Percentiles rank a stretch among this genome's conserved stretches.
phyloP scores from a whole-genome alignment of 2,329 filamentous ascomycete genomes.

The Graphilbum sp. region DNA sequence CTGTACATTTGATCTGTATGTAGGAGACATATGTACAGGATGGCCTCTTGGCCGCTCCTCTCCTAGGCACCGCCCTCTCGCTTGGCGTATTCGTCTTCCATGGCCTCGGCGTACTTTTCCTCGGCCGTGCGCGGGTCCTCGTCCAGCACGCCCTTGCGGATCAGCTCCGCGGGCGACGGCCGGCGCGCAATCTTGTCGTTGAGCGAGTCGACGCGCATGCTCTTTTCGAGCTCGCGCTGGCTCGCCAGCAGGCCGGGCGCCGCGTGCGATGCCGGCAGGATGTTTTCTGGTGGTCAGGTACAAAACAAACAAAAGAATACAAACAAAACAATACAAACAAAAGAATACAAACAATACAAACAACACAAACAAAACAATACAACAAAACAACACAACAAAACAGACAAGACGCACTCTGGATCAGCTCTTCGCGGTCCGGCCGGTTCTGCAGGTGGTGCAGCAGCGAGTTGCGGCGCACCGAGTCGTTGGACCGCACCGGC shows the following conservation, averaged over 20 bases:
- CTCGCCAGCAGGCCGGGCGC: constrained; percentile 66
- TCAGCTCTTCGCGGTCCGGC: constrained; percentile 57
- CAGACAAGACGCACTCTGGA: constrained; percentile 47
- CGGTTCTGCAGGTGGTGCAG: constrained; percentile 58
- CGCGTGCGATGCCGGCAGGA: constrained; percentile 62
- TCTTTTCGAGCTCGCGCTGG: constrained; percentile 70
- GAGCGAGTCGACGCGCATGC: constrained; percentile 73
- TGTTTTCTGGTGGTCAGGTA: constrained; percentile 46
- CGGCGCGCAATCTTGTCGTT: constrained; percentile 75
- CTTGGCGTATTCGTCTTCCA: constrained; percentile 48
- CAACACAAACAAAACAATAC: not conserved
- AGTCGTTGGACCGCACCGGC: constrained; percentile 28
- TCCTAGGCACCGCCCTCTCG: constrained; percentile 40
- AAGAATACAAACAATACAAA: too few species aligned
- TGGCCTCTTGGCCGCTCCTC: too few species aligned
- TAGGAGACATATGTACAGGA: too few species aligned
- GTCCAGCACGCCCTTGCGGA: constrained; percentile 65
- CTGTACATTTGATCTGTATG: too few species aligned
- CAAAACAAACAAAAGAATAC: not conserved
- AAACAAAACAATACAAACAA: not conserved
- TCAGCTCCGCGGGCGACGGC: constrained; percentile 57
- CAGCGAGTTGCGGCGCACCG: constrained; percentile 48
- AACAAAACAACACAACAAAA: not conserved
- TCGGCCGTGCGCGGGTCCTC: constrained; percentile 45
- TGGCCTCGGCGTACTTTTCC: constrained; percentile 41